Conservation (phyloP, 1,284 basidiomycete genomes). For the Blastosporella zonata region DNA sequence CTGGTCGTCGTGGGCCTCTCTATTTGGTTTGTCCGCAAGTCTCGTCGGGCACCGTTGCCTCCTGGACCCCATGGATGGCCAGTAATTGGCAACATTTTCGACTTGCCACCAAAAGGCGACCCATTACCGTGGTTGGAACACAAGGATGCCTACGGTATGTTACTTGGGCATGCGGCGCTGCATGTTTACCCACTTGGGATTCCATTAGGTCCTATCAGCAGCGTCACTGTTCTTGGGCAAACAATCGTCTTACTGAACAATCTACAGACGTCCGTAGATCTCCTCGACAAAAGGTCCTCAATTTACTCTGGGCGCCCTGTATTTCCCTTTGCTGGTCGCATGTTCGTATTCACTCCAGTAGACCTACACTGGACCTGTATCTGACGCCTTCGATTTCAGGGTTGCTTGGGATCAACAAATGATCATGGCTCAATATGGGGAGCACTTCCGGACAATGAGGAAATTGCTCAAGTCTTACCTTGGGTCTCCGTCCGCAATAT, state of each 20-base stretch:
- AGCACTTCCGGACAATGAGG: conserved; percentile 25
- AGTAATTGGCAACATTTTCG: conserved; percentile 6
- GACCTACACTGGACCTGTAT: conserved; percentile 15
- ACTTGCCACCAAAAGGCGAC: conserved; percentile 2
- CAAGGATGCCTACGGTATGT: conserved; percentile 8
- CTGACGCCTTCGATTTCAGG: conserved; percentile 12
- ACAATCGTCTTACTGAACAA: conserved; percentile 16
- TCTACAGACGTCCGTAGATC: conserved; percentile 24
- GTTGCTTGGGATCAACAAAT: conserved; percentile 29
- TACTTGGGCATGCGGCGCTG: not conserved
- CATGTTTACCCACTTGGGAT: not conserved
- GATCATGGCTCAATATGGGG: conserved; percentile 26
- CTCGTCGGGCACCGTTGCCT: conserved; percentile 2
- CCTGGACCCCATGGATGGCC: conserved; percentile 11
- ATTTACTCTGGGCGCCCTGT: conserved; percentile 27
- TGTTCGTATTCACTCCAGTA: not conserved
- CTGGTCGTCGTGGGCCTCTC: not conserved
- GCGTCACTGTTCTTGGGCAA: conserved; percentile 24
- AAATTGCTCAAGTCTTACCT: conserved; percentile 25
- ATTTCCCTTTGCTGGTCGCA: conserved; percentile 22
- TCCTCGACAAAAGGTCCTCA: conserved; percentile 27
- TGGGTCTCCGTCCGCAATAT: conserved; percentile 19
- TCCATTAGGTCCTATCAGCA: conserved; percentile 23
- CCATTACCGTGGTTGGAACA: conserved; percentile 5
- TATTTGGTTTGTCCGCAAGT: not conserved